Evolutionary conservation across 768 basidiomycete genomes (phyloP).

Genomic region (Boletus tomentosulus): DNA sequence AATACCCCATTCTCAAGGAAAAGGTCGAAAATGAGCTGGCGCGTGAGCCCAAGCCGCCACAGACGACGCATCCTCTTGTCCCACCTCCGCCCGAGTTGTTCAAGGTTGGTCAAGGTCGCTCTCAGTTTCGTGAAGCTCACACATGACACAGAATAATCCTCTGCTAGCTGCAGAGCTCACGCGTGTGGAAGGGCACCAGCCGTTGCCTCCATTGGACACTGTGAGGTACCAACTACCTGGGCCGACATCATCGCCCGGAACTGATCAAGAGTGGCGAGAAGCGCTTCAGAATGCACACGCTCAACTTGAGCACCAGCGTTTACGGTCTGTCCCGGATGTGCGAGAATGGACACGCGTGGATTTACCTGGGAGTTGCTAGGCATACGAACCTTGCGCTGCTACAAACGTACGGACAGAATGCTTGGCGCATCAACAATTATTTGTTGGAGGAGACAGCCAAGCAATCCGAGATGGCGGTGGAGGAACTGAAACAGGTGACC

Average conservation of each 20-base stretch:
- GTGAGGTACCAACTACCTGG: slow-evolving; percentile 71
- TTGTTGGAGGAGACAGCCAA: slow-evolving; percentile 74
- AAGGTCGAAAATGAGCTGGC: slow-evolving; percentile 77
- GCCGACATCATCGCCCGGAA: slow-evolving; percentile 56
- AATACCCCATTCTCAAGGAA: slow-evolving; percentile 62
- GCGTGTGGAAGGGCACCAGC: slow-evolving; percentile 66
- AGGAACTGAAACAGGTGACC: slow-evolving; percentile 72
- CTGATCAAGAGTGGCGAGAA: slow-evolving; percentile 72
- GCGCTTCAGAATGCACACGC: slow-evolving; percentile 74
- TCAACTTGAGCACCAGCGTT: slow-evolving; percentile 80
- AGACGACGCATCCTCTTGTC: slow-evolving; percentile 63
- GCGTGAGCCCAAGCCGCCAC: slow-evolving; percentile 59
- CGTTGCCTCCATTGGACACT: slow-evolving; percentile 64
- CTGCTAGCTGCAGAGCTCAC: slow-evolving; percentile 68
- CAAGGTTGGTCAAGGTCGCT: slow-evolving; percentile 44
- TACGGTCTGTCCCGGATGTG: slow-evolving; percentile 48
- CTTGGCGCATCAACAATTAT: slow-evolving; percentile 91
- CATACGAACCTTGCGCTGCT: slow-evolving; percentile 79
- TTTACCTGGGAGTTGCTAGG: slow-evolving; percentile 37
- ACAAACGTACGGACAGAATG: slow-evolving; percentile 85
- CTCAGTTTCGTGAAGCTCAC: not conserved
- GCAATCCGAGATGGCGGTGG: slow-evolving; percentile 66
- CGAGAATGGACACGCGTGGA: not conserved
- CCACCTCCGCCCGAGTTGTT: slow-evolving; percentile 66
- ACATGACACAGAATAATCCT: slow-evolving; percentile 52